Evolutionary conservation across 495 filamentous ascomycete genomes (phyloP).

Genomic region (Xylaria cubensis): DNA sequence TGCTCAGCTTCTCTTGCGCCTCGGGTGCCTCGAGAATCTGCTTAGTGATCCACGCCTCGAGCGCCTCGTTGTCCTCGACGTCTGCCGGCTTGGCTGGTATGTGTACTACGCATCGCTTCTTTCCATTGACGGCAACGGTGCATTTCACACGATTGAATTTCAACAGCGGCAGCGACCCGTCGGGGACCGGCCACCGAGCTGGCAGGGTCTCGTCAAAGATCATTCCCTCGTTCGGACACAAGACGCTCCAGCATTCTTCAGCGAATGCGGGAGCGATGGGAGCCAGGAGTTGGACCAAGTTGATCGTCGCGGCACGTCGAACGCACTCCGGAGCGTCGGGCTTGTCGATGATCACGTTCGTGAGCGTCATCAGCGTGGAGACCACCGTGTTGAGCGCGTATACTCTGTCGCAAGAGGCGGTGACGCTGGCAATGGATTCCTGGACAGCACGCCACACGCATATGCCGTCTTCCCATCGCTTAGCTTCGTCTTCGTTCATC

Average conservation of each 20-base stretch:
- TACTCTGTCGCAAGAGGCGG: slow-evolving; percentile 69
- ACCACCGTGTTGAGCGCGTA: slow-evolving; percentile 81
- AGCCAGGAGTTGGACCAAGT: slow-evolving; percentile 72
- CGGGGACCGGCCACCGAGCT: slow-evolving; percentile 52
- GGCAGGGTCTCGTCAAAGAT: slow-evolving; percentile 51
- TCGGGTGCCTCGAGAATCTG: slow-evolving; percentile 50
- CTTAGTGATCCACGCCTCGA: slow-evolving; percentile 64
- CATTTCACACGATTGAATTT: slow-evolving; percentile 50
- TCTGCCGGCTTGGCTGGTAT: slow-evolving; percentile 51
- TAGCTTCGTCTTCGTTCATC: slow-evolving; percentile 31
- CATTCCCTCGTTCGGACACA: slow-evolving; percentile 46
- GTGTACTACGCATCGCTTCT: slow-evolving; percentile 67
- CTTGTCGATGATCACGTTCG: slow-evolving; percentile 63
- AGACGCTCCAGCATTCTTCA: slow-evolving; percentile 77
- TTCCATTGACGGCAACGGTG: slow-evolving; percentile 80
- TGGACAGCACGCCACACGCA: slow-evolving; percentile 69
- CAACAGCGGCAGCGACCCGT: slow-evolving; percentile 53
- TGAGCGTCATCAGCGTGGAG: slow-evolving; percentile 80
- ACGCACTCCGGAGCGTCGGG: slow-evolving; percentile 34
- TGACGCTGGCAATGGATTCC: slow-evolving; percentile 70
- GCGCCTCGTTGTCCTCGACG: slow-evolving; percentile 35
- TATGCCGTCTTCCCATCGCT: slow-evolving; percentile 56
- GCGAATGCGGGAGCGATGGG: slow-evolving; percentile 79
- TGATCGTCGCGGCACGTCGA: slow-evolving; percentile 43
- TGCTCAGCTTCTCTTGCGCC: slow-evolving; percentile 57